Evolutionary conservation across 306 rosid species (phyloP), one percentile per base, ranked within the genome.

Genomic region (Rosa lucieae): DNA sequence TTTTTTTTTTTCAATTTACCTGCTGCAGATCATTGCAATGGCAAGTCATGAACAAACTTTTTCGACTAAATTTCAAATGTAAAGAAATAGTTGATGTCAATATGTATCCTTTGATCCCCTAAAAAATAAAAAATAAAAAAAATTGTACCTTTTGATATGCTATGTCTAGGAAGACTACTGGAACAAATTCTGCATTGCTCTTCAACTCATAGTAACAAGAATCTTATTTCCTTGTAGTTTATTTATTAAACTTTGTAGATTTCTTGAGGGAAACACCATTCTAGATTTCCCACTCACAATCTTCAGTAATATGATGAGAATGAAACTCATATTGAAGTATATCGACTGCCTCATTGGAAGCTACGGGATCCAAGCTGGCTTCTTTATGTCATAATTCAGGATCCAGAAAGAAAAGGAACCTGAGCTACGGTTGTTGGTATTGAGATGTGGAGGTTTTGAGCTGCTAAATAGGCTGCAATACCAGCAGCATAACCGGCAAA

Each of bases 401-500:
- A 89, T 82, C 92, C 94, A 72, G 86, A 72, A 75, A 93, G 89
- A 71, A 87, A 89, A 73, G 99, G 94, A 84, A 89, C 70, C 68
- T 91, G 92, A 0, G 94, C 94, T 61, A 93, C 78, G 55, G 96
- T 91, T 63, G 93, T 80, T 14, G 98, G 97, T 32, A 91, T 51
- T 32, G 92, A 85, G 43, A 91, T 72, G 79, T 85, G 81, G 86
- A 93, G 86, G 81, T 84, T 91, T 40, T 91, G 90, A 63, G 82
- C 15, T 6, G 96, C 96, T 77, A 95, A 68, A 81, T 91, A 93
- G 56, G 96, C 80, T 75, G 91, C 93, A 77, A 95, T 88, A 29
- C 99, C 98, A 23, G 99, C 91, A 17, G 90, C 97, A 87, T 91
- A 95, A 68, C 99, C 99, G 0, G 96, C 99, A 77, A 92, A 89